These are phyloP conservation scores for Exobasidium rhododendri DNA, from an alignment of 1,284 basidiomycete species.

Conservation along the genomic window DNA sequence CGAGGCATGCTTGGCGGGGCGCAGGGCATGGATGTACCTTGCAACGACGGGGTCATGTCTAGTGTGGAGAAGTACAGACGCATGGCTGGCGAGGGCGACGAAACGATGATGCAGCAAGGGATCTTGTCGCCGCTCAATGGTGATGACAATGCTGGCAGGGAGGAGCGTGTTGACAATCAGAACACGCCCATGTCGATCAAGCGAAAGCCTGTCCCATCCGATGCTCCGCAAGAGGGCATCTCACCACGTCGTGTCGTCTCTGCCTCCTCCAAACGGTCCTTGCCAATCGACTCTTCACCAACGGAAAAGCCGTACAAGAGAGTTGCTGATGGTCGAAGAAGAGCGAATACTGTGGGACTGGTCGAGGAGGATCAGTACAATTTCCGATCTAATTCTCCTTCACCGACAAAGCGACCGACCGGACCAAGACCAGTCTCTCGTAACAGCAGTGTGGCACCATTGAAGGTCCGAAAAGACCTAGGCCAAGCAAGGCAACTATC, in stretches of 20 bases:
- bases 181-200: background rate
- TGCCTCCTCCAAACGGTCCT: conserved; percentile 9
- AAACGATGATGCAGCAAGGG: background rate
- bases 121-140: background rate
- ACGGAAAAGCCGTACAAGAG: background rate
- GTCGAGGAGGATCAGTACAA: background rate
- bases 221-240: background rate
- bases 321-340: background rate
- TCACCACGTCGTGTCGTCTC: background rate
- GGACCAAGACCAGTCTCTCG: background rate
- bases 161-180: background rate
- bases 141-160: background rate
- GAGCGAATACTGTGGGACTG: background rate
- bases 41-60: background rate
- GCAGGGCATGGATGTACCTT: background rate
- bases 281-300: background rate
- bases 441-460: background rate
- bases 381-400: background rate
- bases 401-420: background rate
- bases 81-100: background rate
- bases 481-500: conserved; percentile 1
- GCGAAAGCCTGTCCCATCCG: background rate
- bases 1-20: conserved; percentile 18
- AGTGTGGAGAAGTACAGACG: background rate
- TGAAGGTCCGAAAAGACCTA: conserved; percentile 8